Percentiles rank a stretch among this genome's conserved stretches.
Conservation (phyloP, 2,329 filamentous ascomycete genomes). For the Neoscytalidium dimidiatum region DNA sequence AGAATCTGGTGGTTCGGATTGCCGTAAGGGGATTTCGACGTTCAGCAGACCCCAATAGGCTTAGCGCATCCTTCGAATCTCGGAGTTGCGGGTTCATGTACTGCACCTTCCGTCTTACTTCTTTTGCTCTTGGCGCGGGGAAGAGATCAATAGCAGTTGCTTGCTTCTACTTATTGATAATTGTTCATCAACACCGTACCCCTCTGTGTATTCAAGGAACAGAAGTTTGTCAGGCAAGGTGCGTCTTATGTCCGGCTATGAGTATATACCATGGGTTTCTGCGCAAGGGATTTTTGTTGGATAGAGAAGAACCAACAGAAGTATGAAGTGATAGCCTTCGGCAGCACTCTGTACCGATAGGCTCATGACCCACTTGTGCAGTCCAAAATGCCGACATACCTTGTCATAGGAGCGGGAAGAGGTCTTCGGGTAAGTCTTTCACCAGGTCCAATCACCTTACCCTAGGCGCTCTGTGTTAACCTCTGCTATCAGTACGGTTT, state of each 20-base stretch:
- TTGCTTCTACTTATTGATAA: background rate
- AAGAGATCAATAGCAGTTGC: background rate
- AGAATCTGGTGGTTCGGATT: background rate
- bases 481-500: background rate
- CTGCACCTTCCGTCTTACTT: background rate
- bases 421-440: constrained; percentile 40
- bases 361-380: background rate
- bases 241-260: background rate
- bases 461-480: background rate
- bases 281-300: background rate
- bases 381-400: constrained; percentile 28
- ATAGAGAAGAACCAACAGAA: background rate
- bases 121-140: background rate
- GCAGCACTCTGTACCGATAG: background rate
- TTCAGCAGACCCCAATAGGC: background rate
- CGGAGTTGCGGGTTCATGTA: background rate
- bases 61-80: background rate
- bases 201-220: background rate
- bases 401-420: constrained; percentile 31
- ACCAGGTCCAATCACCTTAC: background rate
- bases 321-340: background rate
- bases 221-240: background rate
- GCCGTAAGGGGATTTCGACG: background rate
- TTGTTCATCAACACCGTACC: background rate
- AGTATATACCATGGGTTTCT: background rate